A percentile compares a stretch with the other conserved stretches of the same genome.
Evolutionary conservation across 768 basidiomycete species (phyloP).

Genomic region (Xerocomus brunneocitrinus): DNA sequence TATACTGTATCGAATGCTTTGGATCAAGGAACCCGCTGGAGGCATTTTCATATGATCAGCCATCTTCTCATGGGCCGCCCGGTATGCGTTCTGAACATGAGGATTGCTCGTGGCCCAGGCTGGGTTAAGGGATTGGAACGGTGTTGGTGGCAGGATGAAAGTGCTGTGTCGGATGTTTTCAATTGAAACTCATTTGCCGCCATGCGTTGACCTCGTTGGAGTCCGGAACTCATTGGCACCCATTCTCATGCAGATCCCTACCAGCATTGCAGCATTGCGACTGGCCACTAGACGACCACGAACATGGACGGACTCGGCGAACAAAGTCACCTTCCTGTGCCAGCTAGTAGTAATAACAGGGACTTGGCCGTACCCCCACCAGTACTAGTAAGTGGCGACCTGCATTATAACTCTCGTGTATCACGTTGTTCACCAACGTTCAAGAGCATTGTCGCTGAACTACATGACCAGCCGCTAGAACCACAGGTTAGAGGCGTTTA

Average conservation of each 20-base stretch:
- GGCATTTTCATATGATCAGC: neutral
- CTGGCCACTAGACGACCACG: neutral
- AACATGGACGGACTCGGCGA: neutral
- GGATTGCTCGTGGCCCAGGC: slow-evolving; percentile 11
- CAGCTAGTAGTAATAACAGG: neutral
- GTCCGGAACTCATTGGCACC: neutral
- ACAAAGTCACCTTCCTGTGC: neutral
- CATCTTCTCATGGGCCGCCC: neutral
- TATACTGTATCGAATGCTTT: neutral
- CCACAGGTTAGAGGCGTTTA: neutral
- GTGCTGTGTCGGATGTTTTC: neutral
- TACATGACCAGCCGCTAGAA: slow-evolving; percentile 1
- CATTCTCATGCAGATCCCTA: neutral
- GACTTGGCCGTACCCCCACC: neutral
- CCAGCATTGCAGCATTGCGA: neutral
- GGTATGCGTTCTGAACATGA: slow-evolving; percentile 12
- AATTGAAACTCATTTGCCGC: neutral
- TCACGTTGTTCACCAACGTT: slow-evolving; percentile 3
- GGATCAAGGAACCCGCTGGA: neutral
- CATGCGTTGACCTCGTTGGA: slow-evolving; percentile 3
- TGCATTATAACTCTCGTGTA: neutral
- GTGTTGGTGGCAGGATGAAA: neutral
- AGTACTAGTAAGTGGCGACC: slow-evolving; percentile 1
- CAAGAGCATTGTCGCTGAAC: slow-evolving; percentile 7
- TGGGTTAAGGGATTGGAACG: slow-evolving; percentile 1